Evolutionary conservation across 805 yeast genomes (phyloP).

Genomic region (Yamadazyma sp.): DNA sequence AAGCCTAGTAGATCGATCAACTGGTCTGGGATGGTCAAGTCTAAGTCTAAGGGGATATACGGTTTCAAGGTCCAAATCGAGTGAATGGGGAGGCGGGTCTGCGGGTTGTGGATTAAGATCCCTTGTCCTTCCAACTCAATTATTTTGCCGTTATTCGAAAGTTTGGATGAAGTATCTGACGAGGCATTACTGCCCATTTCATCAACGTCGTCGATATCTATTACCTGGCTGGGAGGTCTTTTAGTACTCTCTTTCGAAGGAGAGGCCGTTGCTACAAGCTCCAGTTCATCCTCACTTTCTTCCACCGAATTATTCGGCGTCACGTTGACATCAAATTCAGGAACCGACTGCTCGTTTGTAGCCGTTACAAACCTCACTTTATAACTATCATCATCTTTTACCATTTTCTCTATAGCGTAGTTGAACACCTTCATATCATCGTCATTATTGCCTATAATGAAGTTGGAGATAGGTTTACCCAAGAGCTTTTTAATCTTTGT

Average conservation of each 20-base stretch:
- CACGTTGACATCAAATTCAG: conserved; percentile 18
- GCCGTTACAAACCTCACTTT: conserved; percentile 69
- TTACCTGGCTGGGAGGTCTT: background rate
- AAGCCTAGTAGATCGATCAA: conserved; percentile 80
- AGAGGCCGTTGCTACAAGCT: background rate
- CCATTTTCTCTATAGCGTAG: conserved; percentile 70
- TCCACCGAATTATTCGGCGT: conserved; percentile 28
- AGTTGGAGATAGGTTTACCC: conserved; percentile 54
- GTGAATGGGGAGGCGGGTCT: conserved; percentile 62
- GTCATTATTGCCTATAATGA: conserved; percentile 61
- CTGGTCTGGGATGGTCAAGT: conserved; percentile 66
- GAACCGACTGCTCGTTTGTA: conserved; percentile 27
- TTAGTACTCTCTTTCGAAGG: background rate
- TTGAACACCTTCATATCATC: conserved; percentile 68
- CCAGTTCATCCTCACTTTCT: conserved; percentile 13
- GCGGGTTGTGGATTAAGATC: conserved; percentile 66
- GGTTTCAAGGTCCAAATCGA: conserved; percentile 94
- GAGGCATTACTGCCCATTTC: background rate
- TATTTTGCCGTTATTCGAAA: conserved; percentile 56
- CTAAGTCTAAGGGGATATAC: conserved; percentile 59
- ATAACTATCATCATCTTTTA: conserved; percentile 70
- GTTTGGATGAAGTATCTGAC: conserved; percentile 23
- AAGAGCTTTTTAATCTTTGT: conserved; percentile 56
- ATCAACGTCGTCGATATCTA: background rate
- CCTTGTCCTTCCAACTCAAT: conserved; percentile 93